Evolutionary conservation across 2,329 filamentous ascomycete species (phyloP).

Genomic region (Ophiobolus disseminans): DNA sequence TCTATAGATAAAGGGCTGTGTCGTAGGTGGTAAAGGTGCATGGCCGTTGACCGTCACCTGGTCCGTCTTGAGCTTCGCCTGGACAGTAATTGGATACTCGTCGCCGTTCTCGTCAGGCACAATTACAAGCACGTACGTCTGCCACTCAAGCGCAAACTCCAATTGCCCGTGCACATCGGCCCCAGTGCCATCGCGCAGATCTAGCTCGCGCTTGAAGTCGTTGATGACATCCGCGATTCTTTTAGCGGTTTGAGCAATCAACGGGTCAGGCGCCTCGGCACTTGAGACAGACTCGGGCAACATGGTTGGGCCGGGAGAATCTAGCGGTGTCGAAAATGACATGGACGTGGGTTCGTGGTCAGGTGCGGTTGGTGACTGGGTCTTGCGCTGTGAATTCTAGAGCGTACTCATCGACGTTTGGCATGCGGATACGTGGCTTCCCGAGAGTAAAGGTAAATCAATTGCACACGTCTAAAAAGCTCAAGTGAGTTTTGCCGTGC

Average conservation of each 20-base stretch:
- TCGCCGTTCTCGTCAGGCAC: slow-evolving; percentile 17
- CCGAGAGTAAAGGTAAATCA: background rate
- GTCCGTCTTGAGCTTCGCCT: slow-evolving; percentile 12
- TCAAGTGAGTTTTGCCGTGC: background rate
- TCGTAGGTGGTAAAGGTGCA: slow-evolving; percentile 2
- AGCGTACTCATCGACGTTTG: background rate
- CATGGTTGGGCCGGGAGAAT: slow-evolving; percentile 2
- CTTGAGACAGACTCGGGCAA: slow-evolving; percentile 9
- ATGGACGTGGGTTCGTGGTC: slow-evolving; percentile 12
- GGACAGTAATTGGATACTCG: slow-evolving; percentile 23
- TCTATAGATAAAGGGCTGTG: slow-evolving; percentile 8
- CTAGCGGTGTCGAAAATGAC: slow-evolving; percentile 4
- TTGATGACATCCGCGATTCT: slow-evolving; percentile 34
- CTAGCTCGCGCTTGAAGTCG: slow-evolving; percentile 33
- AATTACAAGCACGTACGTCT: slow-evolving; percentile 7
- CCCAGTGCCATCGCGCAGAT: slow-evolving; percentile 22
- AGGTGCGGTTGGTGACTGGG: slow-evolving; percentile 17
- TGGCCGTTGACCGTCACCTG: slow-evolving; percentile 4
- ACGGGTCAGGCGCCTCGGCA: slow-evolving; percentile 19
- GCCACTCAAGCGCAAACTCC: slow-evolving; percentile 15
- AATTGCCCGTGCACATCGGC: slow-evolving; percentile 22
- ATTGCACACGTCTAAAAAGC: background rate
- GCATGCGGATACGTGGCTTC: background rate
- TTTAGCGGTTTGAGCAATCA: slow-evolving; percentile 26
- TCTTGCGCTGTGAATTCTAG: slow-evolving; percentile 12